Percentiles rank a stretch among this genome's conserved stretches.
Conservation (phyloP, 1,284 basidiomycete species). For the Ustilago lituana region DNA sequence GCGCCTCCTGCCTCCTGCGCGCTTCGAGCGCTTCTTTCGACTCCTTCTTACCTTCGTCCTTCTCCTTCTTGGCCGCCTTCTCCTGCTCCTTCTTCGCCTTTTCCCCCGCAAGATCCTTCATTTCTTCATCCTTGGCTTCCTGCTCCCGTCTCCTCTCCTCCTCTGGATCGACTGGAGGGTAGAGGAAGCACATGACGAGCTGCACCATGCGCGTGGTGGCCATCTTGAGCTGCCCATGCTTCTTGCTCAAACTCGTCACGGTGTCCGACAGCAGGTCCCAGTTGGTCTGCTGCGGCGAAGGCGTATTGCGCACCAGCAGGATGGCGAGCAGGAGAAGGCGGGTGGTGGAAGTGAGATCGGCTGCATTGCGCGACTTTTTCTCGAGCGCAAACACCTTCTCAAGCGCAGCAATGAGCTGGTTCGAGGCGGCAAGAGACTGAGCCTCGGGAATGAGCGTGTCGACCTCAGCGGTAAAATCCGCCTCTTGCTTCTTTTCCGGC, state of each 20-base stretch:
- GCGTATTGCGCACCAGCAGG: constrained; percentile 56
- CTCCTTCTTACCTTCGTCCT: constrained; percentile 43
- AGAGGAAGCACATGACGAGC: constrained; percentile 61
- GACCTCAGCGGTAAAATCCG: constrained; percentile 71
- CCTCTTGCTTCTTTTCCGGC: constrained; percentile 71
- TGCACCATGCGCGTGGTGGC: constrained; percentile 86
- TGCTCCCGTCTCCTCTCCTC: constrained; percentile 71
- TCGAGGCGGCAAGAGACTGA: constrained; percentile 71
- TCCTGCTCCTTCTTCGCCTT: constrained; percentile 40
- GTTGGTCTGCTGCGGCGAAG: constrained; percentile 42
- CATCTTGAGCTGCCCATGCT: constrained; percentile 95
- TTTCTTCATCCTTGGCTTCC: constrained; percentile 45
- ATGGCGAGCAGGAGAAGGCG: constrained; percentile 81
- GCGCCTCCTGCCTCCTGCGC: constrained; percentile 21
- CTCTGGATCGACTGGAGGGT: constrained; percentile 65
- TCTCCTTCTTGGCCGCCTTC: constrained; percentile 32
- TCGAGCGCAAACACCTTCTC: constrained; percentile 90
- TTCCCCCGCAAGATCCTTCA: constrained; percentile 38
- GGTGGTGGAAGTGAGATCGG: constrained; percentile 89
- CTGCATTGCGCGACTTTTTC: constrained; percentile 96
- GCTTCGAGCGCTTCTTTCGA: constrained; percentile 43
- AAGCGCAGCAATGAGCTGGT: constrained; percentile 82
- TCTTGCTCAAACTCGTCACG: constrained; percentile 75
- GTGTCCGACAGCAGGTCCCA: constrained; percentile 57
- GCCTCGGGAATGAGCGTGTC: constrained; percentile 69